Conservation (phyloP, 495 filamentous ascomycete species). For the Paragyromitra xinjiangensis region DNA sequence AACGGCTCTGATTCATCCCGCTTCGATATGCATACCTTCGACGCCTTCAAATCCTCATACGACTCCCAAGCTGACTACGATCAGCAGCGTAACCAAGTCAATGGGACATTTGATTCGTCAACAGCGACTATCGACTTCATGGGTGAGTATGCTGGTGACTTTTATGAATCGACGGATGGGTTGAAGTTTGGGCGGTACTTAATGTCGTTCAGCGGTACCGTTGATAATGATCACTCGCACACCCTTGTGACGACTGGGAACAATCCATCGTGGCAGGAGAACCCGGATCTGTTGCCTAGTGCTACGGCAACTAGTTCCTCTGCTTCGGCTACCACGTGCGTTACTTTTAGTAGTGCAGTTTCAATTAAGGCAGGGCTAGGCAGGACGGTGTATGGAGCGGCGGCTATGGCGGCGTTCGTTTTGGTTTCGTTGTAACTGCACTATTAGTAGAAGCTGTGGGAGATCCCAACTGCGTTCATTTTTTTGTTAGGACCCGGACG, state of each 20-base stretch:
- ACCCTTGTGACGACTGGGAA: constrained; percentile 15
- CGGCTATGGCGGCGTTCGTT: background rate
- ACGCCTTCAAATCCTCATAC: background rate
- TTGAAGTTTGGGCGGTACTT: constrained; percentile 28
- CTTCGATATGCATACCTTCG: constrained; percentile 30
- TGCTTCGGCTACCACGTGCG: background rate
- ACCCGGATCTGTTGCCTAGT: background rate
- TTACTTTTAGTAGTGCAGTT: background rate
- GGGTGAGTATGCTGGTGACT: constrained; percentile 17
- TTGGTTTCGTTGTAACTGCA: constrained; percentile 5
- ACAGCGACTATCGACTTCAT: constrained; percentile 4
- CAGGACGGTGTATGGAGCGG: background rate
- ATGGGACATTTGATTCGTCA: constrained; percentile 30
- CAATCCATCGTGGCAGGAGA: constrained; percentile 17
- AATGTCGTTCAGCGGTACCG: constrained; percentile 24
- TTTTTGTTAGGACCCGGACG: background rate
- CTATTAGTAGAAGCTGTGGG: background rate
- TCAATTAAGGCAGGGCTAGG: background rate
- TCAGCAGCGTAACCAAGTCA: constrained; percentile 15
- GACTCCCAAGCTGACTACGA: background rate
- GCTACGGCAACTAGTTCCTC: background rate
- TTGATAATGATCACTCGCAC: constrained; percentile 27
- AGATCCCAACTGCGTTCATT: background rate
- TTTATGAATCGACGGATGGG: background rate
- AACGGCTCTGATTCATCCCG: constrained; percentile 5